Evolutionary conservation across 768 basidiomycete species (phyloP).

Genomic region (Saitozyma sp.): DNA sequence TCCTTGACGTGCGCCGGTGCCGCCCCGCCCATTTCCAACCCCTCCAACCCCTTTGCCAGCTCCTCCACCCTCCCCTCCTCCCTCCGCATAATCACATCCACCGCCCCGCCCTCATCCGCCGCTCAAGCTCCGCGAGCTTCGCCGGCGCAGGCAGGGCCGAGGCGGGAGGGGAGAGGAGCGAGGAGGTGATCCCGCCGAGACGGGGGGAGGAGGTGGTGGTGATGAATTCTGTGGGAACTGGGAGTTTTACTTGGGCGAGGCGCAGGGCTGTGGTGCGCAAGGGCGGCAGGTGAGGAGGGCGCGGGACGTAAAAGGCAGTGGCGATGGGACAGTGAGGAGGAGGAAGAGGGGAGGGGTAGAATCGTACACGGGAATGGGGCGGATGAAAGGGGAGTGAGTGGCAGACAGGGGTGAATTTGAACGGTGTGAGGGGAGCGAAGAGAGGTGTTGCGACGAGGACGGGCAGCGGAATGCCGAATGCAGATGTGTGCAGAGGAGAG

Average conservation of each 20-base stretch:
- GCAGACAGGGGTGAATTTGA: too few species aligned
- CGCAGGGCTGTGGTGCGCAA: constrained; percentile 67
- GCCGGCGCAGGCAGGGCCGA: constrained; percentile 29
- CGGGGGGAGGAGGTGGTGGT: constrained; percentile 67
- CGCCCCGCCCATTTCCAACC: neutral
- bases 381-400: too few species aligned
- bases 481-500: neutral
- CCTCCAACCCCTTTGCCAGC: constrained; percentile 5
- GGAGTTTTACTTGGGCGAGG: constrained; percentile 82
- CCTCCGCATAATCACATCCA: constrained; percentile 23
- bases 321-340: neutral
- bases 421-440: too few species aligned
- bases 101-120: constrained; percentile 24
- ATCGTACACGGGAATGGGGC: neutral
- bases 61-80: constrained; percentile 23
- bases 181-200: constrained; percentile 32
- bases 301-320: neutral
- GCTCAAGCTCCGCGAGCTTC: constrained; percentile 27
- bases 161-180: constrained; percentile 20
- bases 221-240: constrained; percentile 85
- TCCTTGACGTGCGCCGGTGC: too few species aligned
- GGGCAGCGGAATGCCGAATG: too few species aligned
- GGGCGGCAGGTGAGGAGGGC: constrained; percentile 1
- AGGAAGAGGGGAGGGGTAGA: constrained; percentile 5
- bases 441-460: too few species aligned